These are phyloP conservation scores for Nemania sp. DNA, from an alignment of 2,329 filamentous ascomycete species.

Conservation along the genomic window DNA sequence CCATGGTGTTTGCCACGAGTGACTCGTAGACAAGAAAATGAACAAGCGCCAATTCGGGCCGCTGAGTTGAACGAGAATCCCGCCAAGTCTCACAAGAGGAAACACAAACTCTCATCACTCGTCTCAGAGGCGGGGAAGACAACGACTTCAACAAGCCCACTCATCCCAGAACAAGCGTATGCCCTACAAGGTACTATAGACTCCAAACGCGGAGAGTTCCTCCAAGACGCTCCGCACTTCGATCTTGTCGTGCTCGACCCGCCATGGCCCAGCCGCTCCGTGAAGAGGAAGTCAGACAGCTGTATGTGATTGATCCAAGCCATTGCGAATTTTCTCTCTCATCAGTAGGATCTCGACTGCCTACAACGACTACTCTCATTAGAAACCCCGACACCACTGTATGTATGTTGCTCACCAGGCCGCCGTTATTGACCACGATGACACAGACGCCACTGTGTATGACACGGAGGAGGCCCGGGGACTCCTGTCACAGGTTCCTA, in stretches of 20 bases:
- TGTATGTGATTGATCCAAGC: conserved; percentile 42
- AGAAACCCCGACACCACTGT: background rate
- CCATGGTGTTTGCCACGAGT: conserved; percentile 54
- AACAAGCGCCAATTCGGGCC: background rate
- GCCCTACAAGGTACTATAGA: conserved; percentile 56
- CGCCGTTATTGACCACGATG: background rate
- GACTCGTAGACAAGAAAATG: conserved; percentile 14
- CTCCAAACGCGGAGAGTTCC: conserved; percentile 48
- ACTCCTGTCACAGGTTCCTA: conserved; percentile 59
- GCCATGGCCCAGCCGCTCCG: conserved; percentile 81
- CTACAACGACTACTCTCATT: background rate
- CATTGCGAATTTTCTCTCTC: background rate
- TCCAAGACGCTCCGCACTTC: conserved; percentile 57
- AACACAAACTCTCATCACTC: conserved; percentile 2
- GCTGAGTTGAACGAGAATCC: background rate
- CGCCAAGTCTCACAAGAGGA: conserved; percentile 27
- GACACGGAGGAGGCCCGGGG: conserved; percentile 51
- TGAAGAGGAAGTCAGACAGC: conserved; percentile 58
- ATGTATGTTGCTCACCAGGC: background rate
- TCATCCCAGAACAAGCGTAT: conserved; percentile 49
- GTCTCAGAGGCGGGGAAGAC: conserved; percentile 1
- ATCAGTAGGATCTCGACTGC: background rate
- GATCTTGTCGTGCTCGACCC: conserved; percentile 75
- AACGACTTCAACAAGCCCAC: conserved; percentile 11
- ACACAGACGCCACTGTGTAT: conserved; percentile 45